Evolutionary conservation across 441 rosid species (phyloP).

Genomic region (Jatropha multifida): DNA sequence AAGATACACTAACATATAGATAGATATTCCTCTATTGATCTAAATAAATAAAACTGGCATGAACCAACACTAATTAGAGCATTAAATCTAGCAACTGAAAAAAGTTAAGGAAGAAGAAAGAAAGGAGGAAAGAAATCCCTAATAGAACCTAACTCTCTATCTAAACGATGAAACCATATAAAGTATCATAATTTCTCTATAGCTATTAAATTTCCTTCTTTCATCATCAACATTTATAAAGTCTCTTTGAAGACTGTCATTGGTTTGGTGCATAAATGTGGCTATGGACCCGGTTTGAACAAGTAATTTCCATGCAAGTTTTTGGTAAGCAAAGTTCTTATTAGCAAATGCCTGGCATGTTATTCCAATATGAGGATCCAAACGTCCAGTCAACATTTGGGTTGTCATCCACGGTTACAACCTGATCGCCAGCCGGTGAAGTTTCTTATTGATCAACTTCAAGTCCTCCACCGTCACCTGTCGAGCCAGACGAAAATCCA

Average conservation of each 20-base stretch:
- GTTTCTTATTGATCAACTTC: slow-evolving; percentile 16
- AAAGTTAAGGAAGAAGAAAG: background rate
- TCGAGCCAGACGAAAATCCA: slow-evolving; percentile 19
- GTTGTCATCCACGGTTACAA: slow-evolving; percentile 23
- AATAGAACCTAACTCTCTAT: slow-evolving; percentile 6
- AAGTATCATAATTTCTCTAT: background rate
- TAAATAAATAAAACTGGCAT: background rate
- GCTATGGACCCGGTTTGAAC: too few relatives aligned
- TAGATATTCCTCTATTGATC: background rate
- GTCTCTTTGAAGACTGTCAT: background rate
- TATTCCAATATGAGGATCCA: slow-evolving; percentile 49
- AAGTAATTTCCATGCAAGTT: background rate
- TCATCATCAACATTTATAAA: background rate
- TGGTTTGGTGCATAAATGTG: too few relatives aligned
- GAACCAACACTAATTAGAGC: slow-evolving; percentile 2
- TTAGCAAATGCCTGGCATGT: slow-evolving; percentile 60
- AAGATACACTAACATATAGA: background rate
- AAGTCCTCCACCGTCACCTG: slow-evolving; percentile 17
- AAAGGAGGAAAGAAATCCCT: background rate
- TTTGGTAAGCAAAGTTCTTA: background rate
- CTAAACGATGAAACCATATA: slow-evolving; percentile 8
- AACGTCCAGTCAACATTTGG: slow-evolving; percentile 30
- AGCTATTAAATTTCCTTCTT: background rate
- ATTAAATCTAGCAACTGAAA: background rate
- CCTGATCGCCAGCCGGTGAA: background rate